A percentile compares a stretch with the other conserved stretches of the same genome.
Evolutionary conservation across 768 basidiomycete genomes (phyloP).

Genomic region (Fomitopsis pulvina): DNA sequence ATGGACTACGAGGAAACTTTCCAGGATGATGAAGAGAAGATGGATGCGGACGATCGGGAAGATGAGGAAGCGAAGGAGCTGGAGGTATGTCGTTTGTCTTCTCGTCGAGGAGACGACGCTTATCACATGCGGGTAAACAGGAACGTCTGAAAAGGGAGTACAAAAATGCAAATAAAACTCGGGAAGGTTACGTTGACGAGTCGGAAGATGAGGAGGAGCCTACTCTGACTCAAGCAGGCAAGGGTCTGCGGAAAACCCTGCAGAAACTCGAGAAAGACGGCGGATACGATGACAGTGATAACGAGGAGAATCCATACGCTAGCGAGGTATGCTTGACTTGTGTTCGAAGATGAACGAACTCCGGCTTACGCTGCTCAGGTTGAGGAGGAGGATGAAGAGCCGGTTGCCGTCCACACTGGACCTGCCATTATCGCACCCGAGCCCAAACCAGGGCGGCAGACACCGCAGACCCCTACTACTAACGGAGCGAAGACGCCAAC

Average conservation of each 20-base stretch:
- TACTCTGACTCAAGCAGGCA: constrained; percentile 60
- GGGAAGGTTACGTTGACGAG: constrained; percentile 65
- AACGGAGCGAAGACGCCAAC: constrained; percentile 24
- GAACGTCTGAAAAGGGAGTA: constrained; percentile 83
- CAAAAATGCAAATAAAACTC: constrained; percentile 65
- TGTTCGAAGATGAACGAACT: not conserved
- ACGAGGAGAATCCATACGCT: constrained; percentile 79
- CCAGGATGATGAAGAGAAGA: constrained; percentile 81
- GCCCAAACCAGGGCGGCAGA: constrained; percentile 41
- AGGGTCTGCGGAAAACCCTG: constrained; percentile 82
- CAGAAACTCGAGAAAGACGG: constrained; percentile 77
- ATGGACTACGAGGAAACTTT: constrained; percentile 78
- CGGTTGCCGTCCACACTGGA: constrained; percentile 32
- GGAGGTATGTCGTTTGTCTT: constrained; percentile 42
- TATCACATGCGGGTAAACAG: constrained; percentile 33
- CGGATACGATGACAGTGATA: constrained; percentile 70
- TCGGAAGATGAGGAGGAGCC: constrained; percentile 69
- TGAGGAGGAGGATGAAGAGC: constrained; percentile 71
- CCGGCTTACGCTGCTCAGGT: constrained; percentile 37
- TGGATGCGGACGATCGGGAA: constrained; percentile 58
- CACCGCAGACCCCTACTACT: constrained; percentile 27
- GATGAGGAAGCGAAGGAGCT: constrained; percentile 83
- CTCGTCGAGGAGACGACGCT: not conserved
- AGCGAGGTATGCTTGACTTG: constrained; percentile 49
- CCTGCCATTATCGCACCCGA: constrained; percentile 39